Evolutionary conservation across 345 rosid species (phyloP).

Genomic region (Populus tremula): DNA sequence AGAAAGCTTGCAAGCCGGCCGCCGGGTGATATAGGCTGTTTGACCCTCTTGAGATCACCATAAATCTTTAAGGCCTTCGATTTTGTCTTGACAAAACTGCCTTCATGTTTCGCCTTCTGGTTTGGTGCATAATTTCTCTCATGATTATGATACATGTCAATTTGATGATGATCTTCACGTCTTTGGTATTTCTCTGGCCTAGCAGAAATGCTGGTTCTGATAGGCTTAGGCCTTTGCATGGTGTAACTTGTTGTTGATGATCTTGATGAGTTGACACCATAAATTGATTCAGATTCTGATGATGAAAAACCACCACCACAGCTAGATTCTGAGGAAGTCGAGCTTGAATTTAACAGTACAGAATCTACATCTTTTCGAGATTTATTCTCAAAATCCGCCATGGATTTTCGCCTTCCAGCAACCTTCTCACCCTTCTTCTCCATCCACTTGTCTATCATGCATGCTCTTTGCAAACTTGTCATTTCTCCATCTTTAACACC

Average conservation of each 20-base stretch:
- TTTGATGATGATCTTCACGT: neutral
- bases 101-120: slow-evolving; percentile 16
- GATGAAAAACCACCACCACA: slow-evolving; percentile 28
- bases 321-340: slow-evolving; percentile 26
- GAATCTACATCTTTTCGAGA: slow-evolving; percentile 8
- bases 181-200: slow-evolving; percentile 3
- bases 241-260: slow-evolving; percentile 7
- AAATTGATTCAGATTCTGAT: slow-evolving; percentile 21
- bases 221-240: slow-evolving; percentile 24
- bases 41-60: slow-evolving; percentile 32
- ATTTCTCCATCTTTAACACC: slow-evolving; percentile 5
- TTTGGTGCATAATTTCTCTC: neutral
- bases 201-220: slow-evolving; percentile 12
- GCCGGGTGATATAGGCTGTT: slow-evolving; percentile 36
- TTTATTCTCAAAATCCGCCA: slow-evolving; percentile 13
- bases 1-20: slow-evolving; percentile 34
- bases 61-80: slow-evolving; percentile 31
- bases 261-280: slow-evolving; percentile 15
- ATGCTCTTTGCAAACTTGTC: slow-evolving; percentile 20
- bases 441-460: slow-evolving; percentile 50
- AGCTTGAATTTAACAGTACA: slow-evolving; percentile 21
- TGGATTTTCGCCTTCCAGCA: slow-evolving; percentile 9
- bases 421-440: slow-evolving; percentile 37
- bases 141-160: neutral
- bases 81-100: slow-evolving; percentile 26